Base-by-base conservation (phyloP, 73 alveolate genomes). In the Breviolum minutum region DNA sequence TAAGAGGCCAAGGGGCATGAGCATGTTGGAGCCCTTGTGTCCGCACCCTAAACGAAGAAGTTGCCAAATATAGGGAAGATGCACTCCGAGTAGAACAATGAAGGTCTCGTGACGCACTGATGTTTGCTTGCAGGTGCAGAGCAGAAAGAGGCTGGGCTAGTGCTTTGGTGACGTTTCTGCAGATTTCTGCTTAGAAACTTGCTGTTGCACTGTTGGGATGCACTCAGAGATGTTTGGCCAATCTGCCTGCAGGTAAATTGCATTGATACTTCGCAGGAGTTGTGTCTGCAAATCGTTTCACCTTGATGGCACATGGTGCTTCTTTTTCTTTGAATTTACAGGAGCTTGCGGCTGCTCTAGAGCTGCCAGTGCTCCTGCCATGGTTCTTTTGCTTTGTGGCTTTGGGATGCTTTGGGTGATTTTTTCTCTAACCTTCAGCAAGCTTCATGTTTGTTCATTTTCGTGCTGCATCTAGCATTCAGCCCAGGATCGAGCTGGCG, bases 11-110 rank as follows among this genome's bases (percentile, higher is more conserved):
- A 40, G 54, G 54, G 54, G 40, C 86, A 14, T 62, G 63, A 80
- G 68, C 13, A 80, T 80, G 88, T 80, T 80, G 88, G 88, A 32
- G 66, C 88, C 29, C 32, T 30, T 80, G 88, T 80, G 86, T 29
- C 86, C 62, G 86, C 63, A 20, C 62, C 86, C 26, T 40, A 73
- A 73, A 14, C 27, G 40, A 9, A 73, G 81, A 20, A 71, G 82
- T 24, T 3, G 3, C 54, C 40, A 4, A 73, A 73, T 12, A 19
- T 16, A 22, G 29, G 24, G 48, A 73, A 40, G 82, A 40, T 40
- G 54, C 54, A 40, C 54, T 40, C 54, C 3, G 54, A 40, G 54
- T 3, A 40, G 54, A 40, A 40, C 3, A 40, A 40, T 40, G 54
- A 40, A 40, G 54, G 54, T 40, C 54, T 40, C 3, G 54, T 40